Evolutionary conservation across 345 rosid genomes (phyloP).

Genomic region (Aquilaria yunnanensis): DNA sequence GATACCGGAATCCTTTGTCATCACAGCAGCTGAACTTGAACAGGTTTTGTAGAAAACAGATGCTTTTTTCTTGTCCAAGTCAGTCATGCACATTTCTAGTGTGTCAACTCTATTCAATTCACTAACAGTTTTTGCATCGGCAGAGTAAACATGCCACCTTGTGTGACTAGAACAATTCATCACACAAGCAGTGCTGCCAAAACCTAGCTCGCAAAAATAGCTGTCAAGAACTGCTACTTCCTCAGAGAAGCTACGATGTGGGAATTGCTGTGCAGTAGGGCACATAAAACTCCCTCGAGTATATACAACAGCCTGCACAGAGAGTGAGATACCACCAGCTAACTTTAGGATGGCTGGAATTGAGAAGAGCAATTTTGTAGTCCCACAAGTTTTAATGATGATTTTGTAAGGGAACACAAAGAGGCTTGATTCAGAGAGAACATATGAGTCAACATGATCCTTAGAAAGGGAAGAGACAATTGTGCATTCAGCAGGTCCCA

Average conservation of each 20-base stretch:
- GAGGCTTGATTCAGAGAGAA: constrained; percentile 96
- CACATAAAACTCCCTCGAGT: constrained; percentile 90
- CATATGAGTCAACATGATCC: constrained; percentile 69
- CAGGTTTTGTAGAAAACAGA: constrained; percentile 63
- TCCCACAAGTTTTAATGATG: constrained; percentile 95
- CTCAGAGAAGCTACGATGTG: constrained; percentile 80
- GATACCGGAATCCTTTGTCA: constrained; percentile 81
- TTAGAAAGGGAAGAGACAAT: constrained; percentile 85
- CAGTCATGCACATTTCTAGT: constrained; percentile 97
- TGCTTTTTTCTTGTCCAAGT: constrained; percentile 63
- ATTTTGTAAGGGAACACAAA: constrained; percentile 88
- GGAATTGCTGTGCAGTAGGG: constrained; percentile 78
- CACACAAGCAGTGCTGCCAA: constrained; percentile 54
- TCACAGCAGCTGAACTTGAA: constrained; percentile 37
- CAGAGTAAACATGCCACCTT: constrained; percentile 94
- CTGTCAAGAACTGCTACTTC: constrained; percentile 79
- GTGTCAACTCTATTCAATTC: constrained; percentile 35
- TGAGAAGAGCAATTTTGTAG: constrained; percentile 83
- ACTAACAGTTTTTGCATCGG: constrained; percentile 30
- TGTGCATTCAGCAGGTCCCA: constrained; percentile 81
- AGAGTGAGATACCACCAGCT: constrained; percentile 58
- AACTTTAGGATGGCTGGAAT: constrained; percentile 82
- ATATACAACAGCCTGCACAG: constrained; percentile 65
- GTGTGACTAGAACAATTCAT: constrained; percentile 59
- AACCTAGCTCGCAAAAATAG: constrained; percentile 52